These are phyloP conservation scores for Calonectria hawksworthii DNA, from an alignment of 2,329 filamentous ascomycete genomes.

Conservation along the genomic window DNA sequence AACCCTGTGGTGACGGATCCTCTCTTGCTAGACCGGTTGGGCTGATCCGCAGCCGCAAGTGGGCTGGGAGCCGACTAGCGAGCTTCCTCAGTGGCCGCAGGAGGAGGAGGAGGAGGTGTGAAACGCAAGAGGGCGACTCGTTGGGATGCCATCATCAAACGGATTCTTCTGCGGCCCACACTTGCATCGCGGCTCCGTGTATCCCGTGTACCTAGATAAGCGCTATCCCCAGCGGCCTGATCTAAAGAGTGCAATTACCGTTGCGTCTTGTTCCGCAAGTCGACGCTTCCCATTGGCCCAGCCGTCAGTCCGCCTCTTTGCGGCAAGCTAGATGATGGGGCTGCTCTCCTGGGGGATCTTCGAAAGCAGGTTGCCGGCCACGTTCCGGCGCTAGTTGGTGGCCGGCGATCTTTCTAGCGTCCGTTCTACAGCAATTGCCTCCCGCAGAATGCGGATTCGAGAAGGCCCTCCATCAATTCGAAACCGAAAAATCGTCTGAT, in stretches of 20 bases:
- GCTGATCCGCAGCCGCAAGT: not conserved
- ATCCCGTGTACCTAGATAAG: slow-evolving; percentile 75
- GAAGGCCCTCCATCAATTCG: not conserved
- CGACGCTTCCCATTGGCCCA: not conserved
- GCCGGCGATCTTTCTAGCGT: not conserved
- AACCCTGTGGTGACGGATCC: not conserved
- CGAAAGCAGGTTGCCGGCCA: not conserved
- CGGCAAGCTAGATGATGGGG: not conserved
- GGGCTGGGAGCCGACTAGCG: not conserved
- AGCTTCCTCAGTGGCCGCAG: not conserved
- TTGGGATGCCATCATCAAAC: not conserved
- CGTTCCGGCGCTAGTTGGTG: not conserved
- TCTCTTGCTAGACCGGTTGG: not conserved
- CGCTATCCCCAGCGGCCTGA: slow-evolving; percentile 73
- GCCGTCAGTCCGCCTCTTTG: not conserved
- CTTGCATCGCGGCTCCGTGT: slow-evolving; percentile 15
- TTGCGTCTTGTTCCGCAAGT: slow-evolving; percentile 3
- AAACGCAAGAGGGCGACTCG: not conserved
- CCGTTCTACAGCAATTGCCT: not conserved
- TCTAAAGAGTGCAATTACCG: slow-evolving; percentile 12
- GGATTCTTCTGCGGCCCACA: slow-evolving; percentile 15
- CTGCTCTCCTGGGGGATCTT: not conserved
- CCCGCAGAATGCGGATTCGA: not conserved
- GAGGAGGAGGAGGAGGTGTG: too few species aligned
- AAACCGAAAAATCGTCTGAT: not conserved